Evolutionary conservation across 768 basidiomycete genomes (phyloP).

Genomic region (Termitomyces titanicus): DNA sequence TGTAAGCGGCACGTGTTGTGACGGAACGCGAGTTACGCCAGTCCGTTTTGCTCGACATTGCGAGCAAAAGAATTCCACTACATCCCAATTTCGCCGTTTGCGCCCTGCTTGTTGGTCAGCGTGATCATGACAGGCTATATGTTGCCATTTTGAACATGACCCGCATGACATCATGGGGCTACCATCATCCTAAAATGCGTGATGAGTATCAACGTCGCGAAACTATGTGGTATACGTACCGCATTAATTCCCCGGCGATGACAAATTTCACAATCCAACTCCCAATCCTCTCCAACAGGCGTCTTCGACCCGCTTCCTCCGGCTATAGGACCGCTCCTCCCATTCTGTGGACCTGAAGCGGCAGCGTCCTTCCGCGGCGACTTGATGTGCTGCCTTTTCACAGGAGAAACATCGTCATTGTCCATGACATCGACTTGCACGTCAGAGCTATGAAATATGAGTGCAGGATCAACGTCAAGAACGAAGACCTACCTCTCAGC

Average conservation of each 20-base stretch:
- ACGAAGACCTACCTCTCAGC: constrained; percentile 7
- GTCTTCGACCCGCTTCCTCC: constrained; percentile 40
- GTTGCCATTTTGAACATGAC: constrained; percentile 83
- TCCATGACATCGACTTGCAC: constrained; percentile 5
- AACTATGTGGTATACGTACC: constrained; percentile 37
- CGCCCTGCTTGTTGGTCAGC: constrained; percentile 63
- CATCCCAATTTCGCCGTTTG: constrained; percentile 76
- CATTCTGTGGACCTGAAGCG: constrained; percentile 1
- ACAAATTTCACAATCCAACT: constrained; percentile 87
- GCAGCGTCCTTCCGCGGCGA: constrained; percentile 6
- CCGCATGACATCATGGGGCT: constrained; percentile 80
- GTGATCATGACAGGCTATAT: constrained; percentile 79
- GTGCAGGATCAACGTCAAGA: neutral
- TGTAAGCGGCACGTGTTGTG: constrained; percentile 13
- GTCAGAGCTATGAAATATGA: neutral
- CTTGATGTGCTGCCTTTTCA: constrained; percentile 1
- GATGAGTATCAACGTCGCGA: constrained; percentile 10
- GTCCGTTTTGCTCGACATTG: constrained; percentile 39
- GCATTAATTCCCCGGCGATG: constrained; percentile 66
- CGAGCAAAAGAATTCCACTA: constrained; percentile 77
- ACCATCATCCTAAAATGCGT: constrained; percentile 66
- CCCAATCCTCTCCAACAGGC: constrained; percentile 68
- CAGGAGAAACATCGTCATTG: neutral
- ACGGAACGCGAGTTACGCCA: neutral
- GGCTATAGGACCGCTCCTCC: neutral